Conservation (phyloP, 164 flowering plant species). For the Dillenia turbinata region DNA sequence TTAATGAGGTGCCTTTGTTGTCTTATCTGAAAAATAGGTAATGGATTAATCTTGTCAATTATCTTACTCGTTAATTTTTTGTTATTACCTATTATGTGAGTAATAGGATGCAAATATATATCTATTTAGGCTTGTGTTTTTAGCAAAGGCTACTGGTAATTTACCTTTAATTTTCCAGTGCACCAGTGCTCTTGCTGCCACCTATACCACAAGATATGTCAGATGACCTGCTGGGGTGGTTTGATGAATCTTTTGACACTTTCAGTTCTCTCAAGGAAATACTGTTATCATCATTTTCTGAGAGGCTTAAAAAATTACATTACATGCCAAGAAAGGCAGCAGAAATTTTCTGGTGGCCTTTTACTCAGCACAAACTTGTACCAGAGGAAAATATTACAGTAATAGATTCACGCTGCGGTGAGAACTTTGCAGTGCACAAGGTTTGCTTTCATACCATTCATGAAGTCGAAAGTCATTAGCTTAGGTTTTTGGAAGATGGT, state of each 20-base stretch:
- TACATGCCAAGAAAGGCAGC: conserved; percentile 71
- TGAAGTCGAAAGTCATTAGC: too few species aligned
- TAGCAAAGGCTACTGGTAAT: too few species aligned
- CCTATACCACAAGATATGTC: conserved; percentile 65
- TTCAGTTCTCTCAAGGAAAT: conserved; percentile 57
- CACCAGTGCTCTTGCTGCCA: conserved; percentile 84
- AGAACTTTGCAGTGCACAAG: conserved; percentile 85
- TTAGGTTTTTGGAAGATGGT: too few species aligned
- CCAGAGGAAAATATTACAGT: conserved; percentile 76
- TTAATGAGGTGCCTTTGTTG: conserved; percentile 61
- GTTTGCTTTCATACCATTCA: conserved; percentile 25
- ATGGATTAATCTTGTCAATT: neutral
- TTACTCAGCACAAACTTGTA: conserved; percentile 89
- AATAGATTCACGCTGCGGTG: conserved; percentile 96
- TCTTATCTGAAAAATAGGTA: conserved; percentile 78
- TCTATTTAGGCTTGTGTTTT: too few species aligned
- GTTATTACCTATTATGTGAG: too few species aligned
- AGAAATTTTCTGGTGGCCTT: conserved; percentile 93
- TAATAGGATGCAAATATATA: too few species aligned
- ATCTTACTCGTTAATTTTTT: neutral
- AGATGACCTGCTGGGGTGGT: conserved; percentile 78
- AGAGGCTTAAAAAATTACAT: conserved; percentile 52
- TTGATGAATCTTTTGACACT: conserved; percentile 50
- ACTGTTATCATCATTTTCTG: conserved; percentile 48
- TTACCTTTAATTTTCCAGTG: conserved; percentile 35